Evolutionary conservation across 2,329 filamentous ascomycete genomes (phyloP), one percentile per base, ranked within the genome.

Genomic region (Lecanicillium sp.): DNA sequence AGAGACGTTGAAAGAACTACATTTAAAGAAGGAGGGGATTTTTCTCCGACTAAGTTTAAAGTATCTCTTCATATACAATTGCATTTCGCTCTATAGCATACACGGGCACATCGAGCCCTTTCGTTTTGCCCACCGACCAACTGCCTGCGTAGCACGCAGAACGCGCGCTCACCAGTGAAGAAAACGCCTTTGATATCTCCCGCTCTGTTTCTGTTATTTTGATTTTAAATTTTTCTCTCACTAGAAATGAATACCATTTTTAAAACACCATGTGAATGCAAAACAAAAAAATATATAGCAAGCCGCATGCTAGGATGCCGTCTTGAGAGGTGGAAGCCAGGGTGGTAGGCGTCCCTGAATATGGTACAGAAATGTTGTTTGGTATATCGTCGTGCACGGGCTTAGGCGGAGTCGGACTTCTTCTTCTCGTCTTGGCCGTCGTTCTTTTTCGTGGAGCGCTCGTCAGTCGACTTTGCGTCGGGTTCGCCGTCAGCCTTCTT

Each of bases 401-500:
- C 5, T 36, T 29, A 48, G 12, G 37, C 30, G 17, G 45, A 48
- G 29, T 48, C 29, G 5, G 45, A 36, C 4, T 48, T 51, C 5
- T 45, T 35, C 24, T 65, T 60, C 15, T 60, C 55, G 11, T 56
- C 40, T 24, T 61, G 58, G 19, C 51, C 45, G 26, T 56, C 51
- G 30, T 50, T 54, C 35, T 58, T 54, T 12, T 57, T 52, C 24
- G 52, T 48, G 8, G 38, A 29, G 1, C 32, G 14, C 38, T 48
- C 21, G 12, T 47, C 30, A 7, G 43, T 27, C 30, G 51, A 53
- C 32, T 20, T 54, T 41, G 53, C 55, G 42, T 48, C 57, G 24
- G 59, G 50, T 15, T 62, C 53, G 19, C 55, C 55, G 9, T 63
- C 61, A 5, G 57, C 50, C 17, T 65, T 58, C 50, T 70, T 66